Conservation (phyloP, 768 basidiomycete genomes). For the Tulasnella sp. region DNA sequence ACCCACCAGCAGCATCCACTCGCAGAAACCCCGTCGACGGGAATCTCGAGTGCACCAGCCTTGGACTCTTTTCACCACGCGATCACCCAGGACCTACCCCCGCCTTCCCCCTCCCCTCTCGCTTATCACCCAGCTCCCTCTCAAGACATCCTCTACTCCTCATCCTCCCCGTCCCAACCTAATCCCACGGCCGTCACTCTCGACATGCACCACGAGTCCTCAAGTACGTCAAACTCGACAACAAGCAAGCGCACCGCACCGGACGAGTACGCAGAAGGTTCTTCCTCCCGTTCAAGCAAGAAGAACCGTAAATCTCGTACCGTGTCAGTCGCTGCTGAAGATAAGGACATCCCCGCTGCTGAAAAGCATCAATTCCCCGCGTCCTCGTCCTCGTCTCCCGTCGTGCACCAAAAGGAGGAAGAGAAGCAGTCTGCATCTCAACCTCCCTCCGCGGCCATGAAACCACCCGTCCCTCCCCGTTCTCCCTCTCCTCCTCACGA, state of each 20-base stretch:
- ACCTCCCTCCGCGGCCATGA: neutral
- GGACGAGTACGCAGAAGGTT: neutral
- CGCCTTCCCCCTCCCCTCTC: neutral
- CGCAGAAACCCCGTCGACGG: neutral
- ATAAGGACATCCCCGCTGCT: neutral
- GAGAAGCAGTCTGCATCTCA: neutral
- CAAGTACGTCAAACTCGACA: neutral
- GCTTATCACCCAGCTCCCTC: neutral
- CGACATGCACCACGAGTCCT: neutral
- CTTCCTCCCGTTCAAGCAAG: neutral
- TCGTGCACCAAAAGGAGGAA: neutral
- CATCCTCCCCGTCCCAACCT: neutral
- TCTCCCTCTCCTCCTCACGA: constrained; percentile 2
- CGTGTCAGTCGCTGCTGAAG: neutral
- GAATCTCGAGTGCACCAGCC: neutral
- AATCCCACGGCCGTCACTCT: neutral
- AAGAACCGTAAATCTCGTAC: neutral
- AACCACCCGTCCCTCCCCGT: neutral
- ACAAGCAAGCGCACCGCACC: neutral
- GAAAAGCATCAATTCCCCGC: neutral
- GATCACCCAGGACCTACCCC: neutral
- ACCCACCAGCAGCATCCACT: neutral
- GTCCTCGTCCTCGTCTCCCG: neutral
- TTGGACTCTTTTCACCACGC: neutral
- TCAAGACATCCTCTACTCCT: too few species aligned